phyloP scores from a whole-genome alignment of 768 basidiomycete species.

The Pisolithus albus region DNA sequence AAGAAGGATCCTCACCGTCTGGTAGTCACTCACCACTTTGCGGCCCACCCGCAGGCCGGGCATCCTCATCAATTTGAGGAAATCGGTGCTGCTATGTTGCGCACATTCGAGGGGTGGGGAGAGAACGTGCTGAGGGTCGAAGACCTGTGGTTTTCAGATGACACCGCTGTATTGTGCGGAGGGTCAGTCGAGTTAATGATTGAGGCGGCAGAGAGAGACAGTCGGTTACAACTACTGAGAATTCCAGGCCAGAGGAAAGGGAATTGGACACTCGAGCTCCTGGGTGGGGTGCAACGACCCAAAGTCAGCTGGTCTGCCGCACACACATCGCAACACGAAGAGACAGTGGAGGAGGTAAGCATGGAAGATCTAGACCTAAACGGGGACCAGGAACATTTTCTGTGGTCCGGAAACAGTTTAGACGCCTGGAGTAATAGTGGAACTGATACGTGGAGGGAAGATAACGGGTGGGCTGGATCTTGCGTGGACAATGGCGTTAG shows the following conservation, averaged over 20 bases:
- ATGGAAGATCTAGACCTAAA: conserved; percentile 18
- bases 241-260: conserved; percentile 11
- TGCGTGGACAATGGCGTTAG: background rate
- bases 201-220: conserved; percentile 17
- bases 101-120: conserved; percentile 48
- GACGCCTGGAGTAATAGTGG: background rate
- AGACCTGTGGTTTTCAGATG: conserved; percentile 43
- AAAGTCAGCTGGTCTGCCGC: conserved; percentile 3
- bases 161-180: conserved; percentile 28
- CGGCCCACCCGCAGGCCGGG: conserved; percentile 42
- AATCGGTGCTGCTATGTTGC: conserved; percentile 44
- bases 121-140: conserved; percentile 40
- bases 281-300: conserved; percentile 13
- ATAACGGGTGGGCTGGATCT: background rate
- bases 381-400: conserved; percentile 6
- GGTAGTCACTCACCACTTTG: conserved; percentile 42
- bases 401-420: background rate
- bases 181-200: conserved; percentile 27
- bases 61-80: conserved; percentile 36
- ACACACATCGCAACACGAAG: conserved; percentile 5
- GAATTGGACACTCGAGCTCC: conserved; percentile 28
- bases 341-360: conserved; percentile 7
- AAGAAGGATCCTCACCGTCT: conserved; percentile 36
- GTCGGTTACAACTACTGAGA: conserved; percentile 18
- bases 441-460: background rate